These are phyloP conservation scores for Pseudoturritis turrita DNA, from an alignment of 345 rosid genomes.

Conservation along the genomic window DNA sequence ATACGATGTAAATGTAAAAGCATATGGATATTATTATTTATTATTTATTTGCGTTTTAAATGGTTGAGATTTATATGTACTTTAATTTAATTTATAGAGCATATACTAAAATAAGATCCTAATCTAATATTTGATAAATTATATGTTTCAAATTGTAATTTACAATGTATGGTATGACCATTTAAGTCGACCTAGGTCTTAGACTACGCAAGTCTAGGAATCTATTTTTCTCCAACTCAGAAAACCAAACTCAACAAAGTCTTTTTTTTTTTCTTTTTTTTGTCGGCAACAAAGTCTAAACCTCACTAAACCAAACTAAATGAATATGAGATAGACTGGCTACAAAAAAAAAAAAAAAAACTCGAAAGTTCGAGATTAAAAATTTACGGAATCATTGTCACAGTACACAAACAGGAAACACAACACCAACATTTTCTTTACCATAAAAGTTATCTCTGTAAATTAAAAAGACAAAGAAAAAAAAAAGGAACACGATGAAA, in stretches of 20 bases:
- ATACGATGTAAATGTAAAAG: too few relatives aligned
- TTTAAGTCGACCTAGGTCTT: background rate
- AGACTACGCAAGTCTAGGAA: too few relatives aligned
- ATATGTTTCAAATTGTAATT: background rate
- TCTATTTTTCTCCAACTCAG: background rate
- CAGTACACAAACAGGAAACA: constrained; percentile 23
- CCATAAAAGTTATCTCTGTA: constrained; percentile 21
- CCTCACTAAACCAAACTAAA: background rate
- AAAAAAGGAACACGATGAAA: constrained; percentile 26
- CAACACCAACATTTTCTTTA: constrained; percentile 17
- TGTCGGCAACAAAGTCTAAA: too few relatives aligned
- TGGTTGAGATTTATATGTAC: too few relatives aligned
- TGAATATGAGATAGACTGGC: background rate
- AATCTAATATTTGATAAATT: too few relatives aligned
- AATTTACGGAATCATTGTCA: constrained; percentile 22
- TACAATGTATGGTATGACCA: background rate
- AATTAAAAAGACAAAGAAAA: background rate
- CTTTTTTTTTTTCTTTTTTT: too few relatives aligned
- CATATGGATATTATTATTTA: too few relatives aligned
- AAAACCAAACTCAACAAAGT: background rate
- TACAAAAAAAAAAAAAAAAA: background rate
- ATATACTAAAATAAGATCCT: too few relatives aligned
- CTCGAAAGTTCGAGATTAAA: background rate
- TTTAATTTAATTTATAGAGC: too few relatives aligned
- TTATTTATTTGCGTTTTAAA: too few relatives aligned